Conservation (phyloP, 2,329 filamentous ascomycete genomes). For the Monilinia fructicola region DNA sequence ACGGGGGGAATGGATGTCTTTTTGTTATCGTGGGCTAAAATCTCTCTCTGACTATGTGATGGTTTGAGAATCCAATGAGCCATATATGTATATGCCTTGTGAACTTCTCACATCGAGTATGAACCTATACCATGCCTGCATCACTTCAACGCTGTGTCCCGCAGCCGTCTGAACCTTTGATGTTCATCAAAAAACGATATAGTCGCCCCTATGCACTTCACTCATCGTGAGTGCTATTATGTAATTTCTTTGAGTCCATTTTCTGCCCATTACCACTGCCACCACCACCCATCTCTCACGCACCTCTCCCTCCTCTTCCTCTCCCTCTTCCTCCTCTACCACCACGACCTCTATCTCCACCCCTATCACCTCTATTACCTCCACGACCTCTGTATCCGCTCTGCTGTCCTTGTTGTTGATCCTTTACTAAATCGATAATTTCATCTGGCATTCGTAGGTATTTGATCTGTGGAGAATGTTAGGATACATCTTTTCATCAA, state of each 20-base stretch:
- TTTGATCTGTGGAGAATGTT: conserved; percentile 67
- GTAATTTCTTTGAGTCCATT: conserved; percentile 5
- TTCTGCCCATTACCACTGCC: conserved; percentile 4
- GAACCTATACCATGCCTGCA: conserved; percentile 14
- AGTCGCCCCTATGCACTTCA: not conserved
- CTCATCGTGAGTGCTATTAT: not conserved
- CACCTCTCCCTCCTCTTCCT: conserved; percentile 31
- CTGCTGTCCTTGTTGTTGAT: conserved; percentile 61
- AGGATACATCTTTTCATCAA: not conserved
- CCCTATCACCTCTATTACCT: conserved; percentile 56
- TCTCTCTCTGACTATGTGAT: not conserved
- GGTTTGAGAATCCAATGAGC: conserved; percentile 8
- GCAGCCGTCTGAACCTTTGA: not conserved
- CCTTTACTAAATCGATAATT: conserved; percentile 90
- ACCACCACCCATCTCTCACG: conserved; percentile 25
- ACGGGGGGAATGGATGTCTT: not conserved
- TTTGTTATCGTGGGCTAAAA: not conserved
- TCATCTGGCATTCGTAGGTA: conserved; percentile 95
- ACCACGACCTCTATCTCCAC: conserved; percentile 43
- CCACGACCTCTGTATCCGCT: conserved; percentile 63
- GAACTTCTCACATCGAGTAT: not conserved
- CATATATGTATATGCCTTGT: not conserved
- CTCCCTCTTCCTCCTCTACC: conserved; percentile 34
- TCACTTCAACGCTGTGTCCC: conserved; percentile 6
- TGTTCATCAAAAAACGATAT: not conserved